These are phyloP conservation scores for Ustilaginoidea virens DNA, from an alignment of 2,329 filamentous ascomycete genomes.

Conservation along the genomic window DNA sequence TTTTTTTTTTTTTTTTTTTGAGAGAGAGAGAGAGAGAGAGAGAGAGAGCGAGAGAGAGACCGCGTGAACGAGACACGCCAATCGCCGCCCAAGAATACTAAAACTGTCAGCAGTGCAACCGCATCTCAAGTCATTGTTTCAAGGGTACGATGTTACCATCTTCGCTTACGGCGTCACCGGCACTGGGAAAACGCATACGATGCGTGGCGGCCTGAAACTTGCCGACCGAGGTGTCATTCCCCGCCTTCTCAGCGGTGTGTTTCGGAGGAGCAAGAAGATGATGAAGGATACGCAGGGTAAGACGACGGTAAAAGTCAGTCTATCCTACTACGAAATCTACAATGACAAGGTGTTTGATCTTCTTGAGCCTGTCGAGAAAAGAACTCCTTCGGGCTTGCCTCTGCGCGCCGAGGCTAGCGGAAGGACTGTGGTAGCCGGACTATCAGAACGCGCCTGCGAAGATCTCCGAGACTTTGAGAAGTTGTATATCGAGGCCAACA, in stretches of 20 bases:
- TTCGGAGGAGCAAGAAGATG: conserved; percentile 71
- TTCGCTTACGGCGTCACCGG: conserved; percentile 91
- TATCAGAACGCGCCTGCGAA: conserved; percentile 69
- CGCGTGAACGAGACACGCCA: too few species aligned
- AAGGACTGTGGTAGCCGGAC: conserved; percentile 72
- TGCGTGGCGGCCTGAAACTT: conserved; percentile 79
- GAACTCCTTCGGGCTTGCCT: conserved; percentile 64
- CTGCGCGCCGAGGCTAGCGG: conserved; percentile 75
- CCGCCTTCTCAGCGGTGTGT: conserved; percentile 69
- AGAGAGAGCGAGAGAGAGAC: too few species aligned
- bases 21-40: too few species aligned
- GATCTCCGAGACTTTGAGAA: conserved; percentile 82
- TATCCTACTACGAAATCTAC: conserved; percentile 95
- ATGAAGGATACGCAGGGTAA: conserved; percentile 60
- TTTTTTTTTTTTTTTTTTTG: too few species aligned
- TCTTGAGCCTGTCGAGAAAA: conserved; percentile 76
- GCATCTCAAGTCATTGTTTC: conserved; percentile 82
- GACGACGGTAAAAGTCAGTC: conserved; percentile 55
- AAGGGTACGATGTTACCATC: conserved; percentile 73
- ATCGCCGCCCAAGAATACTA: conserved; percentile 8
- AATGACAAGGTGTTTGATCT: conserved; percentile 91
- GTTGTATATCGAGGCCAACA: conserved; percentile 83
- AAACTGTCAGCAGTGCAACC: conserved; percentile 51
- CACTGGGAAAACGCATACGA: conserved; percentile 90
- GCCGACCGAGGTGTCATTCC: conserved; percentile 82